Evolutionary conservation across 2,329 filamentous ascomycete genomes (phyloP), one percentile per base, ranked within the genome.

Genomic region (Stagonosporopsis tanaceti): DNA sequence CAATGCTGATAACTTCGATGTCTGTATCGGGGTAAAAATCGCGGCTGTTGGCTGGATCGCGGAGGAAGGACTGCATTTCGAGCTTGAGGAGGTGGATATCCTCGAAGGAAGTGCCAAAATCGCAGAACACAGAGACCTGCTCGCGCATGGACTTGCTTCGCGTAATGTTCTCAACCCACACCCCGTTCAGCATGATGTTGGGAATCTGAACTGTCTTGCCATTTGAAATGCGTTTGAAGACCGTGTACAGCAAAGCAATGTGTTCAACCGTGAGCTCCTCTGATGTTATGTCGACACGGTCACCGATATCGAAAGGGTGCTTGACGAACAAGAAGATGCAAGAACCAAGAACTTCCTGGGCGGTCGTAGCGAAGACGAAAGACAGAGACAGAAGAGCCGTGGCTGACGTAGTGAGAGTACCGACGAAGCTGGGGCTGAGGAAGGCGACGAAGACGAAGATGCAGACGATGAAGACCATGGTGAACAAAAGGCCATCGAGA

Each of bases 311-410:
- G 75, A 91, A 98, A 0, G 95, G 94, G 75, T 99, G 95, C 82
- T 99, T 99, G 81, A 98, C 92, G 70, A 99, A 99, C 1, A 99
- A 81, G 81, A 99, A 99, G 71, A 99, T 97, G 81, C 94, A 98
- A 35, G 93, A 97, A 70, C 94, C 94, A n/a, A 99, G 86, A 62
- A 99, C 90, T 77, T 99, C 95, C 77, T 97, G 93, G 3, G 90
- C 89, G 1, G 93, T 97, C 53, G 90, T 89, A 24, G 93, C 89
- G 76, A 99, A 98, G 67, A 97, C 90, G 79, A 99, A 99, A 4
- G 94, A 97, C n/a, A 98, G 82, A 6, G 94, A 98, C 9, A 99
- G 87, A 39, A 99, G 84, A 0, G 95, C 90, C 1, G 95, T 97
- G 62, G 94, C 94, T 47, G 93, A 92, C 9, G 93, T 96, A 4